Base-by-base conservation (phyloP, 208 protist species). In the Naegleria gruberi region DNA sequence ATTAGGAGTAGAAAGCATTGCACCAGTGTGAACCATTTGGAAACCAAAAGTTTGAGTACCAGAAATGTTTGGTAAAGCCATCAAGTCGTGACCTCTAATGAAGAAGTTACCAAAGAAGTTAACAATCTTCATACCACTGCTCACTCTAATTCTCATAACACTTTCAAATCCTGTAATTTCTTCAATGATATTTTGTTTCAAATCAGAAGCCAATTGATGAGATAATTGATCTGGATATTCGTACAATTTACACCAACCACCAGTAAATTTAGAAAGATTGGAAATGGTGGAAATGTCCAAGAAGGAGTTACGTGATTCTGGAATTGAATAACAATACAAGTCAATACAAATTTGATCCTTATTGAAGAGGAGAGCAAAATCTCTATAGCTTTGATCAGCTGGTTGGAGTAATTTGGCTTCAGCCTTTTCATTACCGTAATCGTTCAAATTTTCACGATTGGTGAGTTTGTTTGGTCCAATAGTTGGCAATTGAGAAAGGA, bases 61-160 rank as follows among this genome's bases (percentile, higher is more conserved):
- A 89, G 97, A 94, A 44, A 95, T 93, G 51, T 98, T 95, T 42
- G 98, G 97, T 86, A 99, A 92, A 12, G 97, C 92, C 5, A 99
- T 94, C n/a, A 99, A 93, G 90, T 99, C 98, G 0, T 95, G 94
- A 84, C 95, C 94, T 1, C 97, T 94, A 46, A 99, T 94, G 93
- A 98, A 98, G 91, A 98, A 99, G 94, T 99, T 97, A 5, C 98
- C 98, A 90, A 97, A 98, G 87, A 97, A 97, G 90, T 97, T 96
- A 23, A 92, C 92, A 91, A 97, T 93, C 10, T 95, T 94, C 19
- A 97, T 81, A 4, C 96, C 97, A 40, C 91, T 94, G 65, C 95
- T 97, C 3, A 92, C 94, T 46, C 98, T 95, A n/a, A 99, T 94
- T 41, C 98, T 97, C 94, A 99, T 95, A 47, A 99, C 96, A 55